Base-by-base conservation (phyloP, 2,329 filamentous ascomycete species). In the Colletotrichum falcatum region DNA sequence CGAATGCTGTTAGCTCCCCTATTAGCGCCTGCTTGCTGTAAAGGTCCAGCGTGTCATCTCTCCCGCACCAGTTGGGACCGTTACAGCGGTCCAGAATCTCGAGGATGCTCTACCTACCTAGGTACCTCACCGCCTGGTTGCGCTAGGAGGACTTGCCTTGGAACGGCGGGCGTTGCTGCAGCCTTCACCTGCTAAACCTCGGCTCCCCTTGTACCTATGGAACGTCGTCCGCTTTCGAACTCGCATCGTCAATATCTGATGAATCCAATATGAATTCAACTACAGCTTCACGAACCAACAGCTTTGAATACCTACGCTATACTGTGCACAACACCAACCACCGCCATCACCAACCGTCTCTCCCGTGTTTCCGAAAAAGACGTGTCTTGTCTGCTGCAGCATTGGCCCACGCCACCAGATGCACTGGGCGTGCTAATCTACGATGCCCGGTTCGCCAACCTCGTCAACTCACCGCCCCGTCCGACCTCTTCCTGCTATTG, bases 181-280 rank as follows among this genome's bases (percentile, higher is more conserved):
- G n/a, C n/a, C 60, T 28, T 51, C 51, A 60, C 37, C 26, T 53
- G 53, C 56, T 44, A 59, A 12, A 62, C 51, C 60, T 68, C 54
- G 33, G n/a, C 28, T 35, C 35, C 58, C 58, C 39, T 37, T 49
- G 18, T 33, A 33, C 20, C n/a, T n/a, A 16, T 28, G 14, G 11
- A 28, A 49, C 23, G 33, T 65, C 46, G 48, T 42, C 28, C 54
- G 14, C 46, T 51, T 37, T 35, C 35, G 23, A 49, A 33, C 16
- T 23, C 46, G 14, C 20, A 44, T 66, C 64, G 39, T 23, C 66
- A 59, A 51, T 63, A 28, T 54, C 53, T 30, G 49, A n/a, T 33
- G 26, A 59, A 33, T 54, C 61, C 39, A 58, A n/a, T 23, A 26
- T 14, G n/a, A n/a, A n/a, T n/a, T n/a, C n/a, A n/a, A n/a, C n/a